phyloP scores from a whole-genome alignment of 225 moss, liverwort and hornwort species.

The Bryum argenteum region DNA sequence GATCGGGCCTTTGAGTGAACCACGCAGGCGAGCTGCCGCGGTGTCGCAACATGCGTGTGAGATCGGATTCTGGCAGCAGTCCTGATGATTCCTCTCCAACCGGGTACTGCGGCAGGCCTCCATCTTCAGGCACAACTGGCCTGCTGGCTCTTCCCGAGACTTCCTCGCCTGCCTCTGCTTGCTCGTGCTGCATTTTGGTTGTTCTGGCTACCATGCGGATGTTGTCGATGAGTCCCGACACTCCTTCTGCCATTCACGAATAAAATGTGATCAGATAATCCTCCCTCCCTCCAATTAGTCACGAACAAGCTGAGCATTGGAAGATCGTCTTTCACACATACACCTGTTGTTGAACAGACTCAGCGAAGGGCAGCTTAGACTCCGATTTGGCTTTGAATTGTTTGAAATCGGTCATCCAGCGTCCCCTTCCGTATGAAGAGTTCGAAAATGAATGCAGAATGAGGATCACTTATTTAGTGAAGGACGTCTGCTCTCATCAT shows the following conservation, averaged over 20 bases:
- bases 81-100: conserved; percentile 46
- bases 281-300: too few species aligned
- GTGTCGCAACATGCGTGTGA: conserved; percentile 62
- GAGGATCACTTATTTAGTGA: too few species aligned
- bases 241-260: conserved; percentile 56
- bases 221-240: conserved; percentile 76
- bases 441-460: too few species aligned
- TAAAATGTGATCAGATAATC: too few species aligned
- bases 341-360: too few species aligned
- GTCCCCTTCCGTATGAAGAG: too few species aligned
- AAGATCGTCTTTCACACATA: too few species aligned
- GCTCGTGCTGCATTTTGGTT: conserved; percentile 38
- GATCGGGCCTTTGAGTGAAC: conserved; percentile 64
- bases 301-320: too few species aligned
- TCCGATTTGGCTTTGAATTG: too few species aligned
- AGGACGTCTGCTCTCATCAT: too few species aligned
- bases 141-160: conserved; percentile 17
- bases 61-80: conserved; percentile 65
- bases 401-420: too few species aligned
- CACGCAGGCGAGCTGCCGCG: conserved; percentile 45
- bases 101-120: conserved; percentile 25
- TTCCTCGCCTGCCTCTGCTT: conserved; percentile 11
- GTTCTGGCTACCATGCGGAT: conserved; percentile 73
- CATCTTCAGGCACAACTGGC: conserved; percentile 49
- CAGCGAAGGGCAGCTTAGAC: too few species aligned